A percentile compares a stretch with the other conserved stretches of the same genome.
Conservation (phyloP, 352 stramenopile species). For the Globisporangium canariense region DNA sequence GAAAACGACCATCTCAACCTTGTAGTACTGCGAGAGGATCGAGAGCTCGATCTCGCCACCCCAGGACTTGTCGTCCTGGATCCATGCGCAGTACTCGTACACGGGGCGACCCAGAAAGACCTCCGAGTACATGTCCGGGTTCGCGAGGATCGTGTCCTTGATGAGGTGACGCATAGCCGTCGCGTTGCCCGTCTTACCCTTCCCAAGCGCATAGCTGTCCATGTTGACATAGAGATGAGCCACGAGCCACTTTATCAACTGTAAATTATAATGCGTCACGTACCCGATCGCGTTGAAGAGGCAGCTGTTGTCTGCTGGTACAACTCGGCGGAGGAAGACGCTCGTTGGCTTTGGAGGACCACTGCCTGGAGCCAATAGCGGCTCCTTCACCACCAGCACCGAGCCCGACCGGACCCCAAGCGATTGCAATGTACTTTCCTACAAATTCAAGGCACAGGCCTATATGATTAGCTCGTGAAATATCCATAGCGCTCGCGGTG, state of each 20-base stretch:
- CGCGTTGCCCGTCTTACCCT: conserved; percentile 55
- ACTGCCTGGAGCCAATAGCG: conserved; percentile 17
- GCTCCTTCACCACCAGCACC: conserved; percentile 70
- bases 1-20: conserved; percentile 84
- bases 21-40: conserved; percentile 74
- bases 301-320: conserved; percentile 85
- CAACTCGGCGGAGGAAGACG: conserved; percentile 67
- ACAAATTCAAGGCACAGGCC: background rate
- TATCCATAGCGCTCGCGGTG: background rate
- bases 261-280: background rate
- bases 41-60: conserved; percentile 86
- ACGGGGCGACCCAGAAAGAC: conserved; percentile 76
- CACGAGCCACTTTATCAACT: background rate
- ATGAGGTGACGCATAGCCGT: conserved; percentile 66
- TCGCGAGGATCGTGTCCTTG: conserved; percentile 61
- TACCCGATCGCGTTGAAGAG: conserved; percentile 85
- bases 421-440: conserved; percentile 44
- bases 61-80: conserved; percentile 79
- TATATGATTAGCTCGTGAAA: background rate
- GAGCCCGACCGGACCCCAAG: conserved; percentile 66
- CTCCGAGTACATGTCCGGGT: conserved; percentile 64
- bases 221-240: no score
- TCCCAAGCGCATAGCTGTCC: conserved; percentile 59
- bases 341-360: conserved; percentile 24
- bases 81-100: conserved; percentile 84